phyloP scores from a whole-genome alignment of 2,329 filamentous ascomycete species.

The Scytalidium sp. region DNA sequence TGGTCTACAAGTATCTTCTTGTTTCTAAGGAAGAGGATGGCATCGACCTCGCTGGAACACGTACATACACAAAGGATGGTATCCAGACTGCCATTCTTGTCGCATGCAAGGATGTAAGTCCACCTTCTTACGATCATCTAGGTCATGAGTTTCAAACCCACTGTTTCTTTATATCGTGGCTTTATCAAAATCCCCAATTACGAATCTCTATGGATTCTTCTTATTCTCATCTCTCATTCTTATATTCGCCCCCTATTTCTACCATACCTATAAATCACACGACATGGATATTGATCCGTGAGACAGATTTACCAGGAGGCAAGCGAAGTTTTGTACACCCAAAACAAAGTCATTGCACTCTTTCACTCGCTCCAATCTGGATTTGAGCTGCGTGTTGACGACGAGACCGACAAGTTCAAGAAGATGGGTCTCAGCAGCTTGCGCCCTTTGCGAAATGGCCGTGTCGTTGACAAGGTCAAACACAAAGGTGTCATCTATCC shows the following conservation, averaged over 20 bases:
- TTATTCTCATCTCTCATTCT: neutral
- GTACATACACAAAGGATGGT: neutral
- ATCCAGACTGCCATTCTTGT: neutral
- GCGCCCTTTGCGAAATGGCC: too few relatives aligned
- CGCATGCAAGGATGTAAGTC: neutral
- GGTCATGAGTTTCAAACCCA: too few relatives aligned
- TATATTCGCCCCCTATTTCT: too few relatives aligned
- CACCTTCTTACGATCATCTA: too few relatives aligned
- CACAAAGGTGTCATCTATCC: too few relatives aligned
- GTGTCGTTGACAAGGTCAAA: too few relatives aligned
- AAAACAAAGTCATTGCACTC: neutral
- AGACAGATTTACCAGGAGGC: conserved; percentile 1
- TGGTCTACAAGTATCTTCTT: neutral
- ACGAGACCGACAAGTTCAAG: too few relatives aligned
- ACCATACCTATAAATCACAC: too few relatives aligned
- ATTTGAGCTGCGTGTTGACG: too few relatives aligned
- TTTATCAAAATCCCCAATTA: neutral
- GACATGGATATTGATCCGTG: too few relatives aligned
- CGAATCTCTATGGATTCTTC: neutral
- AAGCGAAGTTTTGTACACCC: neutral
- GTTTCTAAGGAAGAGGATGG: neutral
- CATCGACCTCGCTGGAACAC: neutral
- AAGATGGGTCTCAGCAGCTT: too few relatives aligned
- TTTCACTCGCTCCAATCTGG: too few relatives aligned
- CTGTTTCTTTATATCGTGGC: neutral